Conservation (phyloP, 768 basidiomycete species). For the Tylopilus rubrobrunneus region DNA sequence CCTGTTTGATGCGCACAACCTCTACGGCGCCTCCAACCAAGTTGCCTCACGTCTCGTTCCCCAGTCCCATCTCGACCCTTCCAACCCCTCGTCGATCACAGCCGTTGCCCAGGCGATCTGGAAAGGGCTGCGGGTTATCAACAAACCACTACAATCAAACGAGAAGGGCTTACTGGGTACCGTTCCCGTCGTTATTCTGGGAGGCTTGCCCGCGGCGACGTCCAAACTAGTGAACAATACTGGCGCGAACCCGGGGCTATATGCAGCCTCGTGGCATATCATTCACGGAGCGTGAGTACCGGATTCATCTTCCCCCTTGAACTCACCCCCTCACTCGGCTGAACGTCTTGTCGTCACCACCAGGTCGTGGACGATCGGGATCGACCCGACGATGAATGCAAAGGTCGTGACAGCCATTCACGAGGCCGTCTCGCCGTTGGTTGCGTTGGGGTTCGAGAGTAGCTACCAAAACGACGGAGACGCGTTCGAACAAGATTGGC, state of each 20-base stretch:
- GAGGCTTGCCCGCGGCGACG: conserved; percentile 7
- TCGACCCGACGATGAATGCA: not conserved
- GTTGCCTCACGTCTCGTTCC: conserved; percentile 22
- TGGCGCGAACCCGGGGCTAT: conserved; percentile 17
- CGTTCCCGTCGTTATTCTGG: not conserved
- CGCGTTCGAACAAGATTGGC: conserved; percentile 18
- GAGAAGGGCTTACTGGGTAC: not conserved
- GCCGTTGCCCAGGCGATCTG: conserved; percentile 16
- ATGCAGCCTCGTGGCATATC: conserved; percentile 14
- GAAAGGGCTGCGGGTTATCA: conserved; percentile 14
- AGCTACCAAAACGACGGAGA: conserved; percentile 25
- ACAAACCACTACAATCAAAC: not conserved
- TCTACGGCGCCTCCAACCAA: conserved; percentile 17
- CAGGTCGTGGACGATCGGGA: conserved; percentile 16
- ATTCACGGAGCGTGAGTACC: conserved; percentile 10
- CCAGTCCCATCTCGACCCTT: conserved; percentile 11
- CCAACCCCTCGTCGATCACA: conserved; percentile 9
- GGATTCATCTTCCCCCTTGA: not conserved
- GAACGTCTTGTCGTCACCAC: not conserved
- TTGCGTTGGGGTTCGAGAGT: conserved; percentile 12
- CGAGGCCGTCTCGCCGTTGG: conserved; percentile 10
- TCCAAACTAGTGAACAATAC: conserved; percentile 5
- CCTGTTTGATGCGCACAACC: conserved; percentile 5
- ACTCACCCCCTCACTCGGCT: too few relatives aligned
- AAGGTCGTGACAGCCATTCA: conserved; percentile 6